These are phyloP conservation scores for Taxawa tesnikishii DNA, from an alignment of 2,329 filamentous ascomycete genomes.

Conservation along the genomic window DNA sequence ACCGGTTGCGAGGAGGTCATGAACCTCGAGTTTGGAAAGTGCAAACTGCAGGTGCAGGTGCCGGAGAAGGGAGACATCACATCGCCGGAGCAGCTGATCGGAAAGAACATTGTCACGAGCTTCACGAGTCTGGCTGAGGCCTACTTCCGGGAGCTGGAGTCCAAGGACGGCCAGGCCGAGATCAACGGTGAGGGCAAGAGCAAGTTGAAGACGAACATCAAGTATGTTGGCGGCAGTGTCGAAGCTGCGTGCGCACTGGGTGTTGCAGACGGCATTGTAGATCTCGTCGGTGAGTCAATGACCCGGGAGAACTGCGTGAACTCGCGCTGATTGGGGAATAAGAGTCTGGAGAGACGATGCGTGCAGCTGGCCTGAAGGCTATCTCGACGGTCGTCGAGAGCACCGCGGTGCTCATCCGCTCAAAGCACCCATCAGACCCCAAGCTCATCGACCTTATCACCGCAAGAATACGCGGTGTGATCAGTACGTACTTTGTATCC, in stretches of 20 bases:
- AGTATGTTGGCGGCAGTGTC: constrained; percentile 91
- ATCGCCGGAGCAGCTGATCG: constrained; percentile 65
- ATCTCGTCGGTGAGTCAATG: constrained; percentile 69
- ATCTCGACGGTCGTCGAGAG: constrained; percentile 89
- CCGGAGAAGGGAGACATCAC: constrained; percentile 68
- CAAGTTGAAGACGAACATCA: constrained; percentile 76
- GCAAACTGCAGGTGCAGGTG: constrained; percentile 94
- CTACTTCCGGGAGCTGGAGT: constrained; percentile 74
- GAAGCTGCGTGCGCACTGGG: constrained; percentile 93
- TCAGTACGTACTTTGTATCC: constrained; percentile 60
- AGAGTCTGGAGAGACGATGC: constrained; percentile 99
- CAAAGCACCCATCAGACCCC: constrained; percentile 66
- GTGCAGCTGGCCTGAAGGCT: constrained; percentile 81
- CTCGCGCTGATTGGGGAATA: constrained; percentile 4
- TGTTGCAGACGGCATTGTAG: constrained; percentile 92
- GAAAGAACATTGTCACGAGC: constrained; percentile 89
- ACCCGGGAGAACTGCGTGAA: constrained; percentile 3
- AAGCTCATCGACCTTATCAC: constrained; percentile 74
- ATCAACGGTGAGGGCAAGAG: constrained; percentile 28
- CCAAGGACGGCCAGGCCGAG: constrained; percentile 24
- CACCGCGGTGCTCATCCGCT: constrained; percentile 84
- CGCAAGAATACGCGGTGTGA: constrained; percentile 81
- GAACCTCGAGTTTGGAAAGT: constrained; percentile 80
- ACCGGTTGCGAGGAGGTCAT: constrained; percentile 72
- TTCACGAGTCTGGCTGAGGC: constrained; percentile 74